Conservation (phyloP, 179 eudicot genomes). For the Drosera spatulata region DNA sequence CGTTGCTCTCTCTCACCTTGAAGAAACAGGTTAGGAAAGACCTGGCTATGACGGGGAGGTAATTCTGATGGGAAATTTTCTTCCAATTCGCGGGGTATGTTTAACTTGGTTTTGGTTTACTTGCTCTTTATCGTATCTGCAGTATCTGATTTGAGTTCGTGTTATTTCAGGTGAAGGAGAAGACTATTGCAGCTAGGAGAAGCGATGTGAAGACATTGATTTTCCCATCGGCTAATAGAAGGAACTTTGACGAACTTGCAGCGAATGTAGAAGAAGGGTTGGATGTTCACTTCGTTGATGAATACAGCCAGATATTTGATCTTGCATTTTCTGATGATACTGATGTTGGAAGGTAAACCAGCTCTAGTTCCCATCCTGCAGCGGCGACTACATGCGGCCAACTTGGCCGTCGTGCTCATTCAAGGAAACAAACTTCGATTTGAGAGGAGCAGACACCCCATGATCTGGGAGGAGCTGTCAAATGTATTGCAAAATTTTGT, state of each 20-base stretch:
- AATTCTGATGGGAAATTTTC: conserved; percentile 80
- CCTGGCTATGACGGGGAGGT: conserved; percentile 98
- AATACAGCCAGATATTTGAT: conserved; percentile 60
- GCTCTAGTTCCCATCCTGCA: background rate
- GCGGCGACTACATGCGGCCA: too few relatives aligned
- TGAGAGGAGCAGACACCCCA: too few relatives aligned
- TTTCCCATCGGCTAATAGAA: conserved; percentile 84
- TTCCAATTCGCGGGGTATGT: conserved; percentile 99
- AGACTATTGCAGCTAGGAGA: conserved; percentile 92
- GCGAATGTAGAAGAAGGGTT: conserved; percentile 92
- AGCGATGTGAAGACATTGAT: conserved; percentile 84
- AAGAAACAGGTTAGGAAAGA: conserved; percentile 77
- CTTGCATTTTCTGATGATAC: conserved; percentile 48
- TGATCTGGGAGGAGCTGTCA: too few relatives aligned
- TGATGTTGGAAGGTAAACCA: conserved; percentile 14
- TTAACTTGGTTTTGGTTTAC: background rate
- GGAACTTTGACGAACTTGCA: conserved; percentile 90
- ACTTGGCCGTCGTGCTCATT: too few relatives aligned
- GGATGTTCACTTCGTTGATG: conserved; percentile 94
- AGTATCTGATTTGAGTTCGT: background rate
- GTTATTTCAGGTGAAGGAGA: conserved; percentile 79
- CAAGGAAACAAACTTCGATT: too few relatives aligned
- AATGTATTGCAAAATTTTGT: too few relatives aligned
- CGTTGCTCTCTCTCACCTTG: conserved; percentile 79
- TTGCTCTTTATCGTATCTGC: background rate